Percentiles rank a stretch among this genome's conserved stretches.
Conservation (phyloP, 2,329 filamentous ascomycete genomes). For the Ophiosphaerella korrae region DNA sequence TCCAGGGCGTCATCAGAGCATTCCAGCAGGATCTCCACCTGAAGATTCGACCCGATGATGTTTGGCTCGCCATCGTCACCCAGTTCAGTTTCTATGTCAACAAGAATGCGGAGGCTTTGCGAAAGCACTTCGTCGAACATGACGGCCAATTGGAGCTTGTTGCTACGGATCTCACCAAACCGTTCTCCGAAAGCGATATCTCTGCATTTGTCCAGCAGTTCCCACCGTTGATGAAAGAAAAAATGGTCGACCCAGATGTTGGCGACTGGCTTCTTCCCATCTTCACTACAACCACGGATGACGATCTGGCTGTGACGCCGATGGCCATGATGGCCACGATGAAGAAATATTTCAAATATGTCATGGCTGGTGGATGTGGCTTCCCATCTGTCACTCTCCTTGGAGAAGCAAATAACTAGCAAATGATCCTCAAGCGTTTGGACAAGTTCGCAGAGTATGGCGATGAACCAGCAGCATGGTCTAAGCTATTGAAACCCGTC, state of each 20-base stretch:
- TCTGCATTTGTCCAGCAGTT: conserved; percentile 43
- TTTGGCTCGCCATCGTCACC: conserved; percentile 25
- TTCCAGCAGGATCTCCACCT: conserved; percentile 20
- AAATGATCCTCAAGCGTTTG: conserved; percentile 49
- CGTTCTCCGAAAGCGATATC: conserved; percentile 15
- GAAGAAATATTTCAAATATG: conserved; percentile 56
- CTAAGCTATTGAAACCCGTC: conserved; percentile 51
- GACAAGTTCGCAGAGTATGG: conserved; percentile 54
- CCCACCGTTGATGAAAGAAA: conserved; percentile 47
- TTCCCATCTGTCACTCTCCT: conserved; percentile 60
- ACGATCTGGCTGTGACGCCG: conserved; percentile 51
- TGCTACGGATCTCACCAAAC: no score
- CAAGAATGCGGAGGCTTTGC: conserved; percentile 14
- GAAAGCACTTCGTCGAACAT: conserved; percentile 37
- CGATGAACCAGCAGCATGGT: conserved; percentile 49
- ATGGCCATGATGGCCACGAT: conserved; percentile 59
- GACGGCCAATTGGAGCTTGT: conserved; percentile 20
- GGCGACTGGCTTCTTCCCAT: conserved; percentile 54
- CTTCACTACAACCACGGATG: conserved; percentile 57
- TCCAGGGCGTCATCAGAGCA: conserved; percentile 8
- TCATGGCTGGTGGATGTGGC: conserved; percentile 47
- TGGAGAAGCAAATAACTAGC: conserved; percentile 56
- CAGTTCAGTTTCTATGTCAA: conserved; percentile 28
- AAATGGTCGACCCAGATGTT: conserved; percentile 50
- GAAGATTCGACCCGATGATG: conserved; percentile 25